Conservation (phyloP, 371 early-diverging fungal species). For the Circinella minor region DNA sequence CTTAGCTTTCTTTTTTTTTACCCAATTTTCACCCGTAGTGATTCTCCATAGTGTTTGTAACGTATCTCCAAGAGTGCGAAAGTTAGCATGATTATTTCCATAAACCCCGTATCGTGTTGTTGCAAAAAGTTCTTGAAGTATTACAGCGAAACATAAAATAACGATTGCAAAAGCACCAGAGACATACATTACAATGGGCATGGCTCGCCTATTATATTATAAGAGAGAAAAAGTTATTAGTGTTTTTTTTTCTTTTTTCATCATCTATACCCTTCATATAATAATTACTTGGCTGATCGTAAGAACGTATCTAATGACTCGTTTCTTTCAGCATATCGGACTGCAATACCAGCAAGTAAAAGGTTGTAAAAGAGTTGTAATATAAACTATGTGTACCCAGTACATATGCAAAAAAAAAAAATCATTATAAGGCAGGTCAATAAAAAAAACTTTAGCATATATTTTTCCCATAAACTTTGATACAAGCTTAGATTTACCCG, state of each 20-base stretch:
- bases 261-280: not conserved
- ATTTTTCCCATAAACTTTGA: no score
- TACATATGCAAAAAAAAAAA: not conserved
- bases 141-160: conserved; percentile 50
- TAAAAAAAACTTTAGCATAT: no score
- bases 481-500: no score
- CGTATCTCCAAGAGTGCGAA: conserved; percentile 43
- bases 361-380: conserved; percentile 26
- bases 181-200: conserved; percentile 50
- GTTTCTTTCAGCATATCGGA: conserved; percentile 54
- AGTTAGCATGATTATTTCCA: conserved; percentile 54
- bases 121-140: conserved; percentile 54
- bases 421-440: no score
- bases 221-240: no score
- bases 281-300: conserved; percentile 44
- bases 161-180: conserved; percentile 51
- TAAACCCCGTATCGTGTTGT: conserved; percentile 53
- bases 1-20: conserved; percentile 1
- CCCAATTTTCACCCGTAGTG: conserved; percentile 66
- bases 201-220: conserved; percentile 36
- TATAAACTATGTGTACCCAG: not conserved
- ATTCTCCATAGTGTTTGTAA: conserved; percentile 55
- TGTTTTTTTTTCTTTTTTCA: no score
- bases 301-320: conserved; percentile 56
- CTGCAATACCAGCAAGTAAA: conserved; percentile 46